These are phyloP conservation scores for Aspergillus piperis DNA, from an alignment of 2,329 filamentous ascomycete species.

Conservation along the genomic window DNA sequence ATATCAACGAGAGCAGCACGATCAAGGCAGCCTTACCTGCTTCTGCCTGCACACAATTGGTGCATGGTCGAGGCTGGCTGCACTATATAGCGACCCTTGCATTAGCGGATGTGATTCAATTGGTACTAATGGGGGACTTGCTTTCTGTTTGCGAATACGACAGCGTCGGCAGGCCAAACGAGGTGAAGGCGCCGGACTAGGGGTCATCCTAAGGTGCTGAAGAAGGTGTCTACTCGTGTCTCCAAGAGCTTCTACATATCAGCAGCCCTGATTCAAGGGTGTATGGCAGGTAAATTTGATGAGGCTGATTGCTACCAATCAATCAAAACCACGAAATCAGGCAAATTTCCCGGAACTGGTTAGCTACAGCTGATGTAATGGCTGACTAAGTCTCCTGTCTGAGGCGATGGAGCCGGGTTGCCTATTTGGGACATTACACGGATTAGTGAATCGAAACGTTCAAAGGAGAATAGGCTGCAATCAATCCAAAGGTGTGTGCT, in stretches of 20 bases:
- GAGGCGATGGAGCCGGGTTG: not conserved
- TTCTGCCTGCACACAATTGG: conserved; percentile 3
- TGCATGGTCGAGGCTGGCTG: conserved; percentile 2
- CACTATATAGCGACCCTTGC: not conserved
- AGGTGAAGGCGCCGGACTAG: not conserved
- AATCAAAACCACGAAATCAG: not conserved
- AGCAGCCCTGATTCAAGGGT: not conserved
- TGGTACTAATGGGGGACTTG: not conserved
- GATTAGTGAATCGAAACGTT: too few relatives aligned
- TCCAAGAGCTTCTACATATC: not conserved
- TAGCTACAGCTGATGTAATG: not conserved
- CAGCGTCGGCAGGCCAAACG: conserved; percentile 4
- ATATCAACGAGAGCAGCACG: too few relatives aligned
- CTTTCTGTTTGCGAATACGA: conserved; percentile 6
- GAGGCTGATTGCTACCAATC: not conserved
- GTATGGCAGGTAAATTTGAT: not conserved
- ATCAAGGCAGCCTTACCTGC: not conserved
- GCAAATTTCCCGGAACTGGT: not conserved
- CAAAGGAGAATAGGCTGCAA: too few relatives aligned
- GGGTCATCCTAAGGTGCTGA: not conserved
- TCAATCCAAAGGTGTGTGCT: too few relatives aligned
- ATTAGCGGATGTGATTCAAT: not conserved
- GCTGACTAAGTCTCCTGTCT: not conserved
- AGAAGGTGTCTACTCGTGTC: too few relatives aligned
- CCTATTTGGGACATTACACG: too few relatives aligned